A percentile compares a stretch with the other conserved stretches of the same genome.
Evolutionary conservation across 345 rosid genomes (phyloP).

Genomic region (Eucalyptus sp.): DNA sequence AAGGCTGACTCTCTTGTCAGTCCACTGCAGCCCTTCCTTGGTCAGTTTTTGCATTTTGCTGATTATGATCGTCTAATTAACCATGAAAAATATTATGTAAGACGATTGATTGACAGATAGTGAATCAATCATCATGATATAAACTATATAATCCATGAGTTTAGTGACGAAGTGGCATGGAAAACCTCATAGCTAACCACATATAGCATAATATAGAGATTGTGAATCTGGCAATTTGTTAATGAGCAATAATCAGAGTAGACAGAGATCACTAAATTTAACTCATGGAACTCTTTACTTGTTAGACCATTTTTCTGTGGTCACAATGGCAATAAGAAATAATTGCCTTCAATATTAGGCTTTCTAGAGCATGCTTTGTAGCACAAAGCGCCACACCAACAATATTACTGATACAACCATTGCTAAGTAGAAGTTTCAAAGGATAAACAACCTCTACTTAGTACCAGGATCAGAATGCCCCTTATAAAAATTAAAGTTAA

Average conservation of each 20-base stretch:
- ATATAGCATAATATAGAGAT: not conserved
- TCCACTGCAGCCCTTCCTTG: slow-evolving; percentile 85
- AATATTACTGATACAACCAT: not conserved
- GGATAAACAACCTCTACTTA: not conserved
- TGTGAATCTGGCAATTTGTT: not conserved
- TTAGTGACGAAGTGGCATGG: not conserved
- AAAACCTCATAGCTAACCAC: not conserved
- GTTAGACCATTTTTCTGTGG: not conserved
- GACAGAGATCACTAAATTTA: not conserved
- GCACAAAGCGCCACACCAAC: not conserved
- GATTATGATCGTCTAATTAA: slow-evolving; percentile 52
- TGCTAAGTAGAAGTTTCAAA: not conserved
- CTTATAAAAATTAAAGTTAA: not conserved
- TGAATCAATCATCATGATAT: not conserved
- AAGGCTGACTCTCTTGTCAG: slow-evolving; percentile 87
- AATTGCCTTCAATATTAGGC: not conserved
- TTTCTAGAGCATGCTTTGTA: not conserved
- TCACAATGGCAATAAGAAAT: not conserved
- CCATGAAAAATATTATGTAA: not conserved
- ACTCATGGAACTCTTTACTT: not conserved
- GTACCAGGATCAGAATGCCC: not conserved
- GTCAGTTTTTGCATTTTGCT: slow-evolving; percentile 85
- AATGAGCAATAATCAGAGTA: not conserved
- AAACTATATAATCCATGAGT: not conserved
- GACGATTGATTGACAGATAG: not conserved